Evolutionary conservation across 2,329 filamentous ascomycete species (phyloP), one percentile per base, ranked within the genome.

Genomic region (Fusarium luffae): DNA sequence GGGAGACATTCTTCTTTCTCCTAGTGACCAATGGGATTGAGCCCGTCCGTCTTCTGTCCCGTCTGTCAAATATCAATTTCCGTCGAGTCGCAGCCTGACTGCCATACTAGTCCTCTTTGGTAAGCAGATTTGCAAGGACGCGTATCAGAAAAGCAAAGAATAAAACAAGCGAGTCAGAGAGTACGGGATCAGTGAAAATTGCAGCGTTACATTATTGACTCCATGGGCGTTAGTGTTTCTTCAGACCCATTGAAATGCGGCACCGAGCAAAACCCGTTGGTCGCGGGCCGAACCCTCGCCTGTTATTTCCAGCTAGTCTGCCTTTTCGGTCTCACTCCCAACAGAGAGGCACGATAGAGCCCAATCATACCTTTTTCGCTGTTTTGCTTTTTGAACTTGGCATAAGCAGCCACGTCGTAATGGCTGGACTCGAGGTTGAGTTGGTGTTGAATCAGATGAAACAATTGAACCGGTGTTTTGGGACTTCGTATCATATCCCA

Each of bases 261-360:
- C 18, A 37, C 34, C 34, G 34, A 4, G 30, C 13, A 32, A 32
- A 32, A 32, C 30, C 30, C 30, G 30, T 32, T 32, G 30, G 13
- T 32, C 13, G 30, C 30, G 30, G 30, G 30, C 30, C 30, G 30
- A 7, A 16, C 30, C 13, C 30, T 32, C 13, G 30, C 30, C 30
- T 16, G 30, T 32, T 32, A 32, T 32, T 32, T 32, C 13, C 30
- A 30, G 28, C 12, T 30, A 30, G 28, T 30, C n/a, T n/a, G n/a
- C n/a, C n/a, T n/a, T n/a, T n/a, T n/a, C n/a, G n/a, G n/a, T n/a
- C 23, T 25, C 23, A 25, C 23, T 23, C 23, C 2, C 27, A 28
- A 2, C 12, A 11, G 11, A 28, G 27, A 4, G 12, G 2, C 1
- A 37, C 10, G 5, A 18, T 0, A 2, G 9, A 18, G 10, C 5